Conservation (phyloP, 345 rosid genomes). For the Rhizophora apiculata region DNA sequence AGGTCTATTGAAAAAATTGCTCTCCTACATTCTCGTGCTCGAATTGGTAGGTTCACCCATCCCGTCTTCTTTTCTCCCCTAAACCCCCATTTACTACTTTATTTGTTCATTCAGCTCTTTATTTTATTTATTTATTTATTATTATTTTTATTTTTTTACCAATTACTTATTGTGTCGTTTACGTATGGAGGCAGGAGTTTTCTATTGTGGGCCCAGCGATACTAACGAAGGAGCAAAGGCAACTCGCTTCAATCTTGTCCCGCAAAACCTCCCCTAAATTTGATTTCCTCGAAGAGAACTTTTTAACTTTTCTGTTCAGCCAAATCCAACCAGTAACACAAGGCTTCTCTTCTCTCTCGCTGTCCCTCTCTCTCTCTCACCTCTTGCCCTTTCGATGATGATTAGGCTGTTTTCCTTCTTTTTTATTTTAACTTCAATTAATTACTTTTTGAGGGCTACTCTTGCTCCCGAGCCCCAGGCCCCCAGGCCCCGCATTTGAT, state of each 20-base stretch:
- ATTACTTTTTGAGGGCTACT: no score
- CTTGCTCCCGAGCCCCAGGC: no score
- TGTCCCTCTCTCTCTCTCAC: no score
- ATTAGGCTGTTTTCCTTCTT: no score
- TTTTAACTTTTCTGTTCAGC: constrained; percentile 31
- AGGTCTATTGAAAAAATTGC: constrained; percentile 78
- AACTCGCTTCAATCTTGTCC: constrained; percentile 72
- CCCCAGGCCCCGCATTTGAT: no score
- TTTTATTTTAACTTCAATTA: no score
- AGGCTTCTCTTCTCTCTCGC: no score
- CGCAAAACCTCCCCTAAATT: constrained; percentile 81
- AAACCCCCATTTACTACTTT: neutral
- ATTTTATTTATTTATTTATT: no score
- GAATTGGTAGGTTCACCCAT: constrained; percentile 54
- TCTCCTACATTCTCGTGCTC: constrained; percentile 46
- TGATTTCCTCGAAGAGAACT: constrained; percentile 89
- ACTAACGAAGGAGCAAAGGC: constrained; percentile 52
- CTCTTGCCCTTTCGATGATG: no score
- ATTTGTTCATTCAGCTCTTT: neutral
- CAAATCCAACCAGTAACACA: no score
- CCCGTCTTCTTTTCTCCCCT: neutral
- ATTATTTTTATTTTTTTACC: no score
- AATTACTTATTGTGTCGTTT: neutral
- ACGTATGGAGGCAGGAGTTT: constrained; percentile 58
- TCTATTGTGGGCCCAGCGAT: constrained; percentile 89